phyloP scores from a whole-genome alignment of 2,329 filamentous ascomycete genomes.

The Ustulina deusta region DNA sequence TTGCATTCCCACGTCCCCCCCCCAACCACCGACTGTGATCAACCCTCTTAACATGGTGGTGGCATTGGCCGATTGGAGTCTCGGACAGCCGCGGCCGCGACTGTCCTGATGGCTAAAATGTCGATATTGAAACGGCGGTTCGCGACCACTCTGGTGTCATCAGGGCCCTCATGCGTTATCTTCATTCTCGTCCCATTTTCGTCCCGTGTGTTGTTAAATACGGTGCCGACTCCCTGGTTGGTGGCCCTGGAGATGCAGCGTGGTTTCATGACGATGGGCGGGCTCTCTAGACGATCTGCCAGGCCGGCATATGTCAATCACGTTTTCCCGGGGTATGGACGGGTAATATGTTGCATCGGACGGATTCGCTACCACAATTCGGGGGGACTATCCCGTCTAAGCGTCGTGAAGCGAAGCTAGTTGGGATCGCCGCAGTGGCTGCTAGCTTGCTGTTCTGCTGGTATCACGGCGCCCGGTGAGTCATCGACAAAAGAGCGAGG shows the following conservation, averaged over 20 bases:
- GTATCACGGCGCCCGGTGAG: slow-evolving; percentile 23
- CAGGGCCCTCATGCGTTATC: slow-evolving; percentile 20
- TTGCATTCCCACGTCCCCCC: slow-evolving; percentile 24
- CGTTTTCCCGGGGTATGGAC: slow-evolving; percentile 26
- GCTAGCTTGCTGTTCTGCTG: slow-evolving; percentile 6
- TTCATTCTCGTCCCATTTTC: slow-evolving; percentile 3
- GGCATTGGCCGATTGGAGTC: slow-evolving; percentile 46
- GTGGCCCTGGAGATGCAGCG: slow-evolving; percentile 42
- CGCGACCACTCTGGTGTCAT: slow-evolving; percentile 32
- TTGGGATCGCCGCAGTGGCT: slow-evolving; percentile 30
- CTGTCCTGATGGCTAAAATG: slow-evolving; percentile 41
- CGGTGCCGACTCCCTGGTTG: slow-evolving; percentile 36
- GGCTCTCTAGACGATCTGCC: slow-evolving; percentile 44
- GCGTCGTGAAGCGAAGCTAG: slow-evolving; percentile 30
- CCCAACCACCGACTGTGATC: slow-evolving; percentile 6
- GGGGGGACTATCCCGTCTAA: slow-evolving; percentile 13
- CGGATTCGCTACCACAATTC: slow-evolving; percentile 30
- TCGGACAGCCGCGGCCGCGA: slow-evolving; percentile 46
- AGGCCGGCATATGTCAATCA: slow-evolving; percentile 42
- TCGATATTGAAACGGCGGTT: slow-evolving; percentile 36
- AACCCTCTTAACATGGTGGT: slow-evolving; percentile 34
- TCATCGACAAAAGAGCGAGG: slow-evolving; percentile 12
- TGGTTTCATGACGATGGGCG: slow-evolving; percentile 45
- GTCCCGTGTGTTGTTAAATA: slow-evolving; percentile 16
- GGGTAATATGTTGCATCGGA: slow-evolving; percentile 24